Conservation (phyloP, 169 alveolate genomes). For the Cyclospora cayetanensis region DNA sequence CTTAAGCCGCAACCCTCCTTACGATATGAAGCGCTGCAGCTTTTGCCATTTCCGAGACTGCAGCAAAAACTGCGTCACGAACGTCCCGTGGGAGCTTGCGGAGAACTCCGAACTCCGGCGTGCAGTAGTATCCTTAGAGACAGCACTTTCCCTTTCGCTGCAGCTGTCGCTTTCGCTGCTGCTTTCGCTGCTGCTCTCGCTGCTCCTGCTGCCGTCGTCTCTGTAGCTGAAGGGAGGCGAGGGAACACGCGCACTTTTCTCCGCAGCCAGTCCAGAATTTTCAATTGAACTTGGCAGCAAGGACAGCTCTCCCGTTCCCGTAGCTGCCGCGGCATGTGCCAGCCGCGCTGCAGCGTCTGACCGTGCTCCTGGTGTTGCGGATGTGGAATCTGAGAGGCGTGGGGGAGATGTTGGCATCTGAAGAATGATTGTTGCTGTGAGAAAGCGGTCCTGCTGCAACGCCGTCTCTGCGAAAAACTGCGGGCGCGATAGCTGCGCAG, state of each 20-base stretch:
- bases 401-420: too few species aligned
- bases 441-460: too few species aligned
- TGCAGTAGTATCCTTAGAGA: too few species aligned
- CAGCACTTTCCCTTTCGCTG: not conserved
- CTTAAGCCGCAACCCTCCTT: not conserved
- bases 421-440: too few species aligned
- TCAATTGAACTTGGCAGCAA: too few species aligned
- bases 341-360: not conserved
- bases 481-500: too few species aligned
- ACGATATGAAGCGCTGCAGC: conserved; percentile 5
- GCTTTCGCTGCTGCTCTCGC: not conserved
- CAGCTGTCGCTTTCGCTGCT: conserved; percentile 9
- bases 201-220: not conserved
- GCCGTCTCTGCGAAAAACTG: too few species aligned
- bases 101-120: not conserved
- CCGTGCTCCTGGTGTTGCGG: too few species aligned
- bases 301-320: not conserved
- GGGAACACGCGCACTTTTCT: not conserved
- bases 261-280: too few species aligned
- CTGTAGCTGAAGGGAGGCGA: not conserved
- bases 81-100: not conserved
- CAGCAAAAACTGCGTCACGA: conserved; percentile 1
- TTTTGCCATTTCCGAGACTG: conserved; percentile 1
- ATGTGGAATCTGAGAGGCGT: too few species aligned
- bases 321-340: not conserved